phyloP scores from a whole-genome alignment of 2,329 filamentous ascomycete genomes.

The Thyridium curvatum region DNA sequence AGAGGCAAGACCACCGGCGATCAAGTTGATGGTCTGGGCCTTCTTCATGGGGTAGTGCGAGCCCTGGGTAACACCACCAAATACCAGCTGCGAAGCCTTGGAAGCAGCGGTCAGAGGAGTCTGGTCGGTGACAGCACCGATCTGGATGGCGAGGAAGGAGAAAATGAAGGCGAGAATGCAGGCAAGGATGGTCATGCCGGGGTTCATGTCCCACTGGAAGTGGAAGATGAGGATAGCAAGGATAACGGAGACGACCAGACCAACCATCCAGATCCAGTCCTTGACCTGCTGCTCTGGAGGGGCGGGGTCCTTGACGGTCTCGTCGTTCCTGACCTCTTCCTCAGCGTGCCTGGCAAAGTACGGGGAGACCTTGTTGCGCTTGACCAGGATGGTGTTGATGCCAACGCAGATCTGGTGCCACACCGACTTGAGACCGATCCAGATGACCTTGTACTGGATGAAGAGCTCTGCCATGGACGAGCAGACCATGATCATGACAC shows the following conservation, averaged over 20 bases:
- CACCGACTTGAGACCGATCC: constrained; percentile 34
- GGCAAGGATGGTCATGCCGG: constrained; percentile 50
- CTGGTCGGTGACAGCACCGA: constrained; percentile 52
- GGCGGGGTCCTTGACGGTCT: constrained; percentile 44
- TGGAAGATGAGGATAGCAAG: constrained; percentile 43
- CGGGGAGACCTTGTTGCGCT: constrained; percentile 31
- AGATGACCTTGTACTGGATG: constrained; percentile 31
- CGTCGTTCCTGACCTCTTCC: constrained; percentile 18
- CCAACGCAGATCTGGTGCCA: constrained; percentile 36
- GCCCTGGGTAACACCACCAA: constrained; percentile 56
- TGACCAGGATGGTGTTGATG: constrained; percentile 30
- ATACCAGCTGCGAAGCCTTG: constrained; percentile 64
- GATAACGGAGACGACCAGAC: constrained; percentile 41
- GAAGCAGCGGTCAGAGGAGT: constrained; percentile 60
- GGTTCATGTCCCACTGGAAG: constrained; percentile 48
- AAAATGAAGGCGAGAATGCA: constrained; percentile 54
- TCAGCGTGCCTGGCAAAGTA: constrained; percentile 35
- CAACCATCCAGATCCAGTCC: constrained; percentile 45
- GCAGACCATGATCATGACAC: constrained; percentile 34
- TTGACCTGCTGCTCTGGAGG: constrained; percentile 38
- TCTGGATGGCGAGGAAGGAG: constrained; percentile 55
- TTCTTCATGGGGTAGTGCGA: constrained; percentile 39
- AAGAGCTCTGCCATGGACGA: constrained; percentile 30
- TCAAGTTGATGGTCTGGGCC: constrained; percentile 59
- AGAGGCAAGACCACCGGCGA: constrained; percentile 52